A percentile compares a stretch with the other conserved stretches of the same genome.
Evolutionary conservation across 495 filamentous ascomycete genomes (phyloP).

Genomic region (Lindgomyces ingoldianus): DNA sequence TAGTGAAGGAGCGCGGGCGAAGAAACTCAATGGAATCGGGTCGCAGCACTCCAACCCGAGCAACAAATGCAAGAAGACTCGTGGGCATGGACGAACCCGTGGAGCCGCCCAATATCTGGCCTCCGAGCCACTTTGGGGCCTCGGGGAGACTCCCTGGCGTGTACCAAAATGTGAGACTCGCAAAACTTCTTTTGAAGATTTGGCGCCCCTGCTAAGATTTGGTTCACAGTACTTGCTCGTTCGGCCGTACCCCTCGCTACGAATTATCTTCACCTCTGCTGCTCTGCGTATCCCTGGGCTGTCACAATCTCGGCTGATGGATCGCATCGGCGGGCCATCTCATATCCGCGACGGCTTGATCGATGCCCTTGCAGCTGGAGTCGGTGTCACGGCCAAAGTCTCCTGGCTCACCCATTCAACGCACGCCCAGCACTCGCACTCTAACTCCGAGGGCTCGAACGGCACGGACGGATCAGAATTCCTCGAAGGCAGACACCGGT

Average conservation of each 20-base stretch:
- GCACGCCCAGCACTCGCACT: conserved; percentile 4
- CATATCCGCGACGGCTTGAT: conserved; percentile 44
- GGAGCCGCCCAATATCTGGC: conserved; percentile 36
- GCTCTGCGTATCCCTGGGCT: conserved; percentile 47
- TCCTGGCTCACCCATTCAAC: conserved; percentile 41
- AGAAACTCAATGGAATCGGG: conserved; percentile 22
- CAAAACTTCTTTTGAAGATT: neutral
- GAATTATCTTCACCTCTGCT: conserved; percentile 47
- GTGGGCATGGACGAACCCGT: conserved; percentile 40
- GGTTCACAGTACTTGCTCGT: conserved; percentile 44
- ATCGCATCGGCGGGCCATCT: conserved; percentile 43
- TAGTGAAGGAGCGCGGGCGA: conserved; percentile 21
- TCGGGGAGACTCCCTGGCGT: conserved; percentile 48
- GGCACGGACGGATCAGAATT: neutral
- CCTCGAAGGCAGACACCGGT: conserved; percentile 46
- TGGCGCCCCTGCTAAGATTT: neutral
- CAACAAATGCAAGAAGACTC: conserved; percentile 26
- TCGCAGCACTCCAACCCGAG: conserved; percentile 18
- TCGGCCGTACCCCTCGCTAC: conserved; percentile 47
- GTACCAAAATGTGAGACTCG: conserved; percentile 43
- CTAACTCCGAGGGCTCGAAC: neutral
- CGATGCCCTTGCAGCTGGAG: conserved; percentile 41
- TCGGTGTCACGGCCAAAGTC: conserved; percentile 45
- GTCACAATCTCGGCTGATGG: conserved; percentile 44
- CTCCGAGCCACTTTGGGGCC: conserved; percentile 35